A percentile compares a stretch with the other conserved stretches of the same genome.
Conservation (phyloP, 805 yeast species). For the Lipomyces yamadae region DNA sequence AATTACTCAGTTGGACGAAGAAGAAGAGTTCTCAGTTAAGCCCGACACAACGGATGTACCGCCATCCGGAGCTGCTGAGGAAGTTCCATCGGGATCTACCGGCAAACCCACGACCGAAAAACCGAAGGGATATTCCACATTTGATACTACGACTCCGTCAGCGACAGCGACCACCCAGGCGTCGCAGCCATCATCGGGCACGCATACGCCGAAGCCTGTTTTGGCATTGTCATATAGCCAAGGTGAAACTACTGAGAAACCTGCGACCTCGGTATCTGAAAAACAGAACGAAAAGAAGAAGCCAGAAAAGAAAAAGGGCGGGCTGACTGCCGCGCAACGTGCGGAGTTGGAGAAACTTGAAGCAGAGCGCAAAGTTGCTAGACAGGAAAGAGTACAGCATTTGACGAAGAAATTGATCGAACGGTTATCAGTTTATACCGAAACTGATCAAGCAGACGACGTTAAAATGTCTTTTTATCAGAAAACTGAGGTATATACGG, state of each 20-base stretch:
- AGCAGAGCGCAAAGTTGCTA: slow-evolving; percentile 72
- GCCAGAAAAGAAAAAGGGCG: slow-evolving; percentile 45
- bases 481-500: slow-evolving; percentile 58
- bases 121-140: slow-evolving; percentile 8
- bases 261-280: slow-evolving; percentile 11
- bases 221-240: slow-evolving; percentile 8
- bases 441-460: slow-evolving; percentile 65
- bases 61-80: slow-evolving; percentile 19
- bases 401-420: slow-evolving; percentile 63
- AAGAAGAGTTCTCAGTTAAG: slow-evolving; percentile 32
- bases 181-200: slow-evolving; percentile 3
- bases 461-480: slow-evolving; percentile 65
- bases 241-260: slow-evolving; percentile 26
- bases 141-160: slow-evolving; percentile 4
- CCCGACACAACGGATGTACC: not conserved
- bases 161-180: slow-evolving; percentile 5
- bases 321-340: slow-evolving; percentile 51
- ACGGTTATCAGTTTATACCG: slow-evolving; percentile 60
- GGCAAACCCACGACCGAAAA: slow-evolving; percentile 6
- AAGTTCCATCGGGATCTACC: slow-evolving; percentile 10
- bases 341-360: slow-evolving; percentile 69
- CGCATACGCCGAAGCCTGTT: not conserved
- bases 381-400: slow-evolving; percentile 65
- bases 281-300: slow-evolving; percentile 32
- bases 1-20: slow-evolving; percentile 49